Base-by-base conservation (phyloP, 257 asterid species). In the Primulina eburnea region DNA sequence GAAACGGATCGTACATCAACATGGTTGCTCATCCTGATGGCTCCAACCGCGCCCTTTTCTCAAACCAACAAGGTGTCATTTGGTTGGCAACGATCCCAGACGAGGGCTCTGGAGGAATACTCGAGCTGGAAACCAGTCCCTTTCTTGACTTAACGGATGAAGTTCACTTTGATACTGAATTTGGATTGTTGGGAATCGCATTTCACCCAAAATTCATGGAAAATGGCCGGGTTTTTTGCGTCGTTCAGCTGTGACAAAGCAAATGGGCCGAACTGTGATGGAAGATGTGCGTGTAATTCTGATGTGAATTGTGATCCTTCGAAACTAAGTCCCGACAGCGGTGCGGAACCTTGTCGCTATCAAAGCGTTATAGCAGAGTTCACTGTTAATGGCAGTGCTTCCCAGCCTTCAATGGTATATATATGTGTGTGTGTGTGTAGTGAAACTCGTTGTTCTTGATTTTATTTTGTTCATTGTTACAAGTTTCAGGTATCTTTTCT, bases 1-100 rank as follows among this genome's bases (percentile, higher is more conserved):
- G 88, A 28, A 92, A 90, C 59, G 93, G 80, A 4, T 74, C 92
- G 7, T 92, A 88, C 73, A 88, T 92, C 0, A 81, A 85, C 78
- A 85, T 90, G 97, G 96, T 67, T 63, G 68, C 85, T 68, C 98
- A 92, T 73, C 96, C 98, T 3, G 92, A 92, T 71, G 97, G 98
- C 65, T 92, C 96, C n/a, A 78, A 68, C 77, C 91, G 92, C 0
- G 98, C 92, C 28, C 90, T 92, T 67, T 88, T 92, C 78, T 78
- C 97, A 0, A 88, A 82, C 77, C 98, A 92, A 80, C 82, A 80
- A 35, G 96, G 98, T 16, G 81, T 78, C 81, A 87, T 87, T 72
- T 92, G 90, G 91, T 38, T 92, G 78, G 97, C 89, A 0, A 87
- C 87, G 3, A 73, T 92, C 70, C 98, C 97, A 14, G 47, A 78